Evolutionary conservation across 495 filamentous ascomycete genomes (phyloP), one percentile per base, ranked within the genome.

Genomic region (Cercophora sp.): DNA sequence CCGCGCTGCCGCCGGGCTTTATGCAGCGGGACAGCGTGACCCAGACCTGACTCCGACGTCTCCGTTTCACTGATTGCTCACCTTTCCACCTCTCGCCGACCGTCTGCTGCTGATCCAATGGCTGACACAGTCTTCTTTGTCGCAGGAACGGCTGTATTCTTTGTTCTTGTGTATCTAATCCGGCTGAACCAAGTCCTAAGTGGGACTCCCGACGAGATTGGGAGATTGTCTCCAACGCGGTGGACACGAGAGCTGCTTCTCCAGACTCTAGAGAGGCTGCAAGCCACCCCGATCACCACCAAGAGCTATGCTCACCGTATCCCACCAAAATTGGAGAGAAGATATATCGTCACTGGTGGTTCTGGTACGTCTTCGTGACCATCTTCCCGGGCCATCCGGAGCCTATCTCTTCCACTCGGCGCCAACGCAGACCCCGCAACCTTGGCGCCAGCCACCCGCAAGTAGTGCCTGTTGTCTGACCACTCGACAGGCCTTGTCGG

Each of bases 311-410:
- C 64, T 2, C 57, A 69, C 27, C 72, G 67, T 31, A 63, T 84
- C 24, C 80, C 79, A 0, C 77, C 74, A 6, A 81, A 76, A 55
- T 69, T 81, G 40, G 65, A 73, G 8, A 70, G 80, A 9, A 74
- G 79, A 8, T 83, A 84, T 49, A 61, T 84, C 23, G 66, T 83
- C 36, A 78, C 79, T 18, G 79, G 80, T 15, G 80, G 80, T 42
- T 75, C 77, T 8, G 79, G 80, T 82, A 43, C 62, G 78, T 75
- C n/a, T n/a, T n/a, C n/a, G n/a, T n/a, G n/a, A n/a, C n/a, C n/a
- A n/a, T n/a, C n/a, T n/a, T 5, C 8, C 10, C 32, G 32, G 16
- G 11, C 15, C 9, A 22, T 24, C 11, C 11, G 26, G 19, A 25
- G n/a, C n/a, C n/a, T n/a, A n/a, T n/a, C n/a, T n/a, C n/a, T n/a